phyloP scores from a whole-genome alignment of 2,329 filamentous ascomycete genomes.

The Aureobasidium uvarum region DNA sequence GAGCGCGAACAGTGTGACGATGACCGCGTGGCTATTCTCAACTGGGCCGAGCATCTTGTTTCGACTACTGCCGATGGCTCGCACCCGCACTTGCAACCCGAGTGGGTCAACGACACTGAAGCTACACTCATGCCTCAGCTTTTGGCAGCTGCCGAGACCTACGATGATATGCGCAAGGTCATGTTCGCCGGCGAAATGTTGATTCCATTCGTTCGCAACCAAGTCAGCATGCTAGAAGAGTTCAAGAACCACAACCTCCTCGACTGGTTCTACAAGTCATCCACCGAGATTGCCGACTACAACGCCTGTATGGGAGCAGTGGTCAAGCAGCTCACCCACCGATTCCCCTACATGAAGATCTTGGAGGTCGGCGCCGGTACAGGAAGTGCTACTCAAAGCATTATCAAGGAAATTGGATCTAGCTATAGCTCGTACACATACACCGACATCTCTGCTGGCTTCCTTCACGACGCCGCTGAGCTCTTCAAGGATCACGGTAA shows the following conservation, averaged over 20 bases:
- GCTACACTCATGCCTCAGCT: neutral
- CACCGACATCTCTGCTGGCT: constrained; percentile 47
- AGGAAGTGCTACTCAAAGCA: constrained; percentile 42
- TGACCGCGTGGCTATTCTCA: neutral
- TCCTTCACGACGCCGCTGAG: constrained; percentile 33
- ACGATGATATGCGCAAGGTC: constrained; percentile 9
- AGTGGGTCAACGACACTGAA: constrained; percentile 1
- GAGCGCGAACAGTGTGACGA: constrained; percentile 1
- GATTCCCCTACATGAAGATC: constrained; percentile 46
- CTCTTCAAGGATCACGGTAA: constrained; percentile 3
- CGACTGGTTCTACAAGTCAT: constrained; percentile 37
- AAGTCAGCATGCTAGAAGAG: constrained; percentile 42
- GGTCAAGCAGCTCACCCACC: constrained; percentile 41
- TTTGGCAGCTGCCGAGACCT: neutral
- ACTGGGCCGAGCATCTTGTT: constrained; percentile 5
- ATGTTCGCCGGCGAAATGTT: constrained; percentile 12
- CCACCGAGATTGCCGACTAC: neutral
- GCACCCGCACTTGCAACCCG: constrained; percentile 4
- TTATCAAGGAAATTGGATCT: constrained; percentile 39
- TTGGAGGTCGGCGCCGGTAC: constrained; percentile 50
- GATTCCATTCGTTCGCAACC: constrained; percentile 29
- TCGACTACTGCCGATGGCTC: neutral
- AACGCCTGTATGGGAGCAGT: constrained; percentile 4
- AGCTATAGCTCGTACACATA: constrained; percentile 46
- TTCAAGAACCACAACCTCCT: constrained; percentile 41